These are phyloP conservation scores for Nakazawaea peltata DNA, from an alignment of 805 yeast genomes.

Conservation along the genomic window DNA sequence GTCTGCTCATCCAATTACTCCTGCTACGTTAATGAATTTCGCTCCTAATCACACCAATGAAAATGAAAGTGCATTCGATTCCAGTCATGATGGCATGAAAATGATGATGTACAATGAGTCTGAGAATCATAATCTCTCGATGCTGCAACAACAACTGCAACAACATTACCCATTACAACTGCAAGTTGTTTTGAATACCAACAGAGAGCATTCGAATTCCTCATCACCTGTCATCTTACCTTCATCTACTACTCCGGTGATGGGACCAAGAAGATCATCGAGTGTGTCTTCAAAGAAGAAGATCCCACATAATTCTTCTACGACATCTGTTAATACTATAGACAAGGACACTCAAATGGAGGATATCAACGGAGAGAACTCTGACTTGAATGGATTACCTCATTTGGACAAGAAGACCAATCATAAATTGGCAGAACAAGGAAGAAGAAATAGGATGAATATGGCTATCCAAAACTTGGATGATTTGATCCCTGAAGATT, in stretches of 20 bases:
- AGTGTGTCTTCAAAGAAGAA: conserved; percentile 6
- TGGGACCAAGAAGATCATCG: conserved; percentile 16
- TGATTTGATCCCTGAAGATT: conserved; percentile 52
- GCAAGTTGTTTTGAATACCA: conserved; percentile 21
- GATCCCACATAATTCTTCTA: not conserved
- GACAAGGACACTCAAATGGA: too few species aligned
- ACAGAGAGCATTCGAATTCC: conserved; percentile 20
- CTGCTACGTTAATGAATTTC: conserved; percentile 24
- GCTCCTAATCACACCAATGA: conserved; percentile 11
- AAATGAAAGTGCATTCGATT: conserved; percentile 3
- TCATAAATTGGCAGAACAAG: conserved; percentile 95
- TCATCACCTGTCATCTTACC: conserved; percentile 31
- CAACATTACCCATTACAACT: conserved; percentile 9
- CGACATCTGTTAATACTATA: not conserved
- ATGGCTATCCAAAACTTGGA: conserved; percentile 74
- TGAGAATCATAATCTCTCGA: too few species aligned
- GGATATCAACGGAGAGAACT: too few species aligned
- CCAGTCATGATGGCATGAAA: not conserved
- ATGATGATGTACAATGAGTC: too few species aligned
- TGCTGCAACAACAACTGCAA: conserved; percentile 5
- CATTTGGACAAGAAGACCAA: conserved; percentile 47
- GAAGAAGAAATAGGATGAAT: conserved; percentile 89
- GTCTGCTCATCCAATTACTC: conserved; percentile 16
- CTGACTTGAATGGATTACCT: not conserved
- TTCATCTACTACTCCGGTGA: conserved; percentile 18